phyloP scores from a whole-genome alignment of 2,329 filamentous ascomycete species.

The Xylaria sp. region DNA sequence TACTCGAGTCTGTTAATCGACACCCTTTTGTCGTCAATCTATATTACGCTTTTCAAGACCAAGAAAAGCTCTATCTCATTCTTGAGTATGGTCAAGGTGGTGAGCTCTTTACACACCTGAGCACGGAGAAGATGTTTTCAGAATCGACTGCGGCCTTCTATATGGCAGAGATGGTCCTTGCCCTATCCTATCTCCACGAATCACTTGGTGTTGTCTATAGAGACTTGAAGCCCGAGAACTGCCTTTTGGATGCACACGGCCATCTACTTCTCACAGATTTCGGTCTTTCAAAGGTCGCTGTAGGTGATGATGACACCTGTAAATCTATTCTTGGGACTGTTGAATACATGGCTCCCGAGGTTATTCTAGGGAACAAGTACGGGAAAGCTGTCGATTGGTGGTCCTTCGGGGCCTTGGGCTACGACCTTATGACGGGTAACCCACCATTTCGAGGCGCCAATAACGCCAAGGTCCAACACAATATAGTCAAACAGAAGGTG shows the following conservation, averaged over 20 bases:
- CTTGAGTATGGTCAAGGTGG: slow-evolving; percentile 97
- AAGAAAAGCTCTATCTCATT: slow-evolving; percentile 96
- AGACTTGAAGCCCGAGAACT: slow-evolving; percentile 98
- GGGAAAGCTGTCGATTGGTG: slow-evolving; percentile 98
- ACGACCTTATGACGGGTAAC: slow-evolving; percentile 90
- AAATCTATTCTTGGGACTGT: slow-evolving; percentile 94
- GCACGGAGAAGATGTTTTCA: slow-evolving; percentile 93
- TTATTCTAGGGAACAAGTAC: slow-evolving; percentile 88
- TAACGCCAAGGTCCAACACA: slow-evolving; percentile 93
- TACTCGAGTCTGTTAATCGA: slow-evolving; percentile 93
- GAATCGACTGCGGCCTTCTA: slow-evolving; percentile 94
- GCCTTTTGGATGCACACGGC: slow-evolving; percentile 88
- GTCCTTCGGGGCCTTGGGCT: slow-evolving; percentile 93
- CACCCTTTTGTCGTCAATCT: slow-evolving; percentile 99
- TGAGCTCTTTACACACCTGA: slow-evolving; percentile 95
- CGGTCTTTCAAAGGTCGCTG: slow-evolving; percentile 92
- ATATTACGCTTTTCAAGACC: slow-evolving; percentile 98
- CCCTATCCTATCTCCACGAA: slow-evolving; percentile 90
- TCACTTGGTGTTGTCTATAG: slow-evolving; percentile 95
- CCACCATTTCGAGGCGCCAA: slow-evolving; percentile 93
- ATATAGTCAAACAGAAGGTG: slow-evolving; percentile 94
- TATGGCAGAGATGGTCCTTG: slow-evolving; percentile 97
- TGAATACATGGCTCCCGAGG: slow-evolving; percentile 99
- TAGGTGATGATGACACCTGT: slow-evolving; percentile 76
- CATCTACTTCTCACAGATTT: slow-evolving; percentile 97